phyloP scores from a whole-genome alignment of 176 grass and related monocot genomes.

The Panicum miliaceum region DNA sequence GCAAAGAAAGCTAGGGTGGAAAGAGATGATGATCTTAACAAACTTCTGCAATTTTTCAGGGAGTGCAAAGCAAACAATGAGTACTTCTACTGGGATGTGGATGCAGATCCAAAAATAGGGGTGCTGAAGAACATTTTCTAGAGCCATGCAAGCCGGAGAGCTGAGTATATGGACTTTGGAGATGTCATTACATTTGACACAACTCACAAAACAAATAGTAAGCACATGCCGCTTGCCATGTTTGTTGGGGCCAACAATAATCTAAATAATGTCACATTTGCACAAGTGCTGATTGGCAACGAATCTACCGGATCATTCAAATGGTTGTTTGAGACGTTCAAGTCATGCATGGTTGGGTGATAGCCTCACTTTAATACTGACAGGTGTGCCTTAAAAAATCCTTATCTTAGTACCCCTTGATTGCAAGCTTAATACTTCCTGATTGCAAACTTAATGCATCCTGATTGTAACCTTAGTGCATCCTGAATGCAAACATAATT shows the following conservation, averaged over 20 bases:
- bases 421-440: background rate
- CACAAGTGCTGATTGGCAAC: background rate
- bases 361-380: too few relatives aligned
- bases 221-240: background rate
- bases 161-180: background rate
- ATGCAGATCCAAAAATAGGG: background rate
- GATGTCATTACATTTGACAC: background rate
- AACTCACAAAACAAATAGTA: background rate
- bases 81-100: background rate
- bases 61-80: too few relatives aligned
- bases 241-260: background rate
- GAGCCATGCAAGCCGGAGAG: background rate
- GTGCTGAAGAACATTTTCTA: background rate
- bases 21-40: background rate
- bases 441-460: too few relatives aligned
- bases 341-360: background rate
- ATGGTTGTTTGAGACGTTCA: background rate
- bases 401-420: too few relatives aligned
- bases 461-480: too few relatives aligned
- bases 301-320: background rate
- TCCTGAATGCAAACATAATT: too few relatives aligned
- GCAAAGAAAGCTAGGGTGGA: background rate
- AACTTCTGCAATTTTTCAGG: background rate
- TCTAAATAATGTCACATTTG: background rate
- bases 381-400: too few relatives aligned